Evolutionary conservation across 768 basidiomycete genomes (phyloP).

Genomic region (Favolaschia claudopus): DNA sequence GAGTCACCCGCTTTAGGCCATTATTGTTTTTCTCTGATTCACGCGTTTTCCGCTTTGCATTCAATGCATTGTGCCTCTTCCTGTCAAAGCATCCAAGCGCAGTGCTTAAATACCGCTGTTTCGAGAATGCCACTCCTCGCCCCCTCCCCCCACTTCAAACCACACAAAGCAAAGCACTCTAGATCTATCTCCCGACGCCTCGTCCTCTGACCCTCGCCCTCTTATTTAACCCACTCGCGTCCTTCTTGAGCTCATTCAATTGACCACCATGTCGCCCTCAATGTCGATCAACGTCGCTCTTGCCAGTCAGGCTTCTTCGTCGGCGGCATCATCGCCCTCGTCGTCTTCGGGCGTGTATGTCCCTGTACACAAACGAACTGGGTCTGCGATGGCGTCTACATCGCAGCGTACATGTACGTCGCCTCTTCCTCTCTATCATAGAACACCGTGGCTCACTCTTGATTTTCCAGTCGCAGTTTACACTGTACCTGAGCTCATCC

Average conservation of each 20-base stretch:
- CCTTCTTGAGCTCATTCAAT: too few relatives aligned
- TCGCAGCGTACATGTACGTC: conserved; percentile 10
- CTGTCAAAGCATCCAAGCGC: too few relatives aligned
- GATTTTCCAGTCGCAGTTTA: conserved; percentile 8
- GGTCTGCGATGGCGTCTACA: background rate
- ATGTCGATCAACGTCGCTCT: conserved; percentile 8
- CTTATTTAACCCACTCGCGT: too few relatives aligned
- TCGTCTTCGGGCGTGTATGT: conserved; percentile 12
- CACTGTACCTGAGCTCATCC: conserved; percentile 10
- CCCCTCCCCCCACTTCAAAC: background rate
- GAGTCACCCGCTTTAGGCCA: background rate
- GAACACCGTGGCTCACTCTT: background rate
- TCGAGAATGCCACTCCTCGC: background rate
- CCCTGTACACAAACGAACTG: conserved; percentile 17
- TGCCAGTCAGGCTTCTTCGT: background rate
- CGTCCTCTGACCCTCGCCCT: too few relatives aligned
- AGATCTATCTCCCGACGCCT: background rate
- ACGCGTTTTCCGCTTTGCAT: too few relatives aligned
- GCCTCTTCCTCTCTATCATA: background rate
- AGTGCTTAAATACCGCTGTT: conserved; percentile 4
- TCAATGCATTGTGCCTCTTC: too few relatives aligned
- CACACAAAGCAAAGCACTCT: too few relatives aligned
- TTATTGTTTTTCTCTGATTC: too few relatives aligned
- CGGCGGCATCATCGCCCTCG: background rate
- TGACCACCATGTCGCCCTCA: conserved; percentile 22